Base-by-base conservation (phyloP, 495 filamentous ascomycete genomes). In the Corynascus novoguineensis region DNA sequence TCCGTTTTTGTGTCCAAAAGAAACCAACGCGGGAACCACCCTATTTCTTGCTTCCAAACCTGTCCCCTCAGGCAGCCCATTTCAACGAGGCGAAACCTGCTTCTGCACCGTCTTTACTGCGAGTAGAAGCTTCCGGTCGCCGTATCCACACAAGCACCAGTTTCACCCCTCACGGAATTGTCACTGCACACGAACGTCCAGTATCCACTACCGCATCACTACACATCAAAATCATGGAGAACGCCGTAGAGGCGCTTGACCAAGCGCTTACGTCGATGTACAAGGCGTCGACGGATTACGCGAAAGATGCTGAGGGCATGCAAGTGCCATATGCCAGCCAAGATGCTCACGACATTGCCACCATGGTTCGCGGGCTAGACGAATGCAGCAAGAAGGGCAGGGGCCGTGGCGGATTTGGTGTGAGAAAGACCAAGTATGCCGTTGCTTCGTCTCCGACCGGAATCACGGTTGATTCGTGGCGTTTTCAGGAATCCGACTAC, bases 401-500 rank as follows among this genome's bases (percentile, higher is more conserved):
- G 38, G 74, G 71, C 38, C 81, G 76, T 32, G 65, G 60, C 59
- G 67, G 73, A 11, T 86, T 88, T 69, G 81, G 75, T 27, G 66
- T 83, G 74, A 95, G 86, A 65, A 95, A 88, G 75, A 78, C 76
- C 9, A 88, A 79, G 7, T 97, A 86, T 68, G 60, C 71, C 0
- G 78, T 97, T 22, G 71, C 74, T 3, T 77, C 76, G 10, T 83
- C 85, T 4, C 72, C 67, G 48, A 71, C 81, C 35, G 65, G 77
- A 24, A 75, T 88, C 56, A 71, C 68, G 2, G 91, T 97, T 24
- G 83, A 95, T 64, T 96, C 92, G 5, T 98, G 93, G 93, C 84
- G 86, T 27, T 88, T 97, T 67, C 81, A 86, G 64, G 93, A 98
- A 57, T 92, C 85, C 87, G 92, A 97, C 63, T 97, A 95, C 79